Evolutionary conservation across 2,329 filamentous ascomycete genomes (phyloP).

Genomic region (Aspergillus sp.): DNA sequence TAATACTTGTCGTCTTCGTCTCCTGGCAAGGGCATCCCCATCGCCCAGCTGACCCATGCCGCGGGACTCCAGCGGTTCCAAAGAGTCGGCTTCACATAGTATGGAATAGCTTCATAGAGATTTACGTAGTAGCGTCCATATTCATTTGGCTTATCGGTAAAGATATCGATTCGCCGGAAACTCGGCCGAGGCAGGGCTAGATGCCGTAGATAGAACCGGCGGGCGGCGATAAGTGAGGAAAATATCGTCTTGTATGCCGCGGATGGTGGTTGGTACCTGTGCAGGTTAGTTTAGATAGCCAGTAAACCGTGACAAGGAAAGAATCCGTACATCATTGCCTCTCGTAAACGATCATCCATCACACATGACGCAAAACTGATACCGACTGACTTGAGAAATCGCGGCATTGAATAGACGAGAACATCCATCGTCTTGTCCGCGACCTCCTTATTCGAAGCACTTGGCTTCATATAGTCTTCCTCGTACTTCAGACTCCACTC

Average conservation of each 20-base stretch:
- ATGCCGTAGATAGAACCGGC: constrained; percentile 57
- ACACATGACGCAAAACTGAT: constrained; percentile 55
- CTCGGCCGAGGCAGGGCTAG: constrained; percentile 59
- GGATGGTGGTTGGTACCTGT: constrained; percentile 16
- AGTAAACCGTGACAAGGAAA: not conserved
- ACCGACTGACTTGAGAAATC: constrained; percentile 46
- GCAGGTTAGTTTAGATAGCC: not conserved
- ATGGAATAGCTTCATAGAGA: constrained; percentile 61
- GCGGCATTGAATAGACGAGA: constrained; percentile 57
- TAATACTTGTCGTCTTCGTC: constrained; percentile 48
- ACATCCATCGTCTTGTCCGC: constrained; percentile 62
- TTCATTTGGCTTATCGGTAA: constrained; percentile 52
- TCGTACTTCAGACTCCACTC: constrained; percentile 60
- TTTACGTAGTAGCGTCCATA: constrained; percentile 54
- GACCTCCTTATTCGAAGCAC: constrained; percentile 48
- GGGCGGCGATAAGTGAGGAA: constrained; percentile 48
- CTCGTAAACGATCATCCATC: constrained; percentile 63
- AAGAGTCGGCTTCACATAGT: constrained; percentile 60
- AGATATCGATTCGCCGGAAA: constrained; percentile 35
- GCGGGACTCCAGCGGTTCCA: constrained; percentile 63
- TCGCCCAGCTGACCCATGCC: constrained; percentile 30
- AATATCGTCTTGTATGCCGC: constrained; percentile 33
- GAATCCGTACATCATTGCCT: constrained; percentile 60
- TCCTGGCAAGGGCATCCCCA: constrained; percentile 49
- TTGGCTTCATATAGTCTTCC: constrained; percentile 56